Evolutionary conservation across 2,329 filamentous ascomycete genomes (phyloP).

Genomic region (Neurospora sp.): DNA sequence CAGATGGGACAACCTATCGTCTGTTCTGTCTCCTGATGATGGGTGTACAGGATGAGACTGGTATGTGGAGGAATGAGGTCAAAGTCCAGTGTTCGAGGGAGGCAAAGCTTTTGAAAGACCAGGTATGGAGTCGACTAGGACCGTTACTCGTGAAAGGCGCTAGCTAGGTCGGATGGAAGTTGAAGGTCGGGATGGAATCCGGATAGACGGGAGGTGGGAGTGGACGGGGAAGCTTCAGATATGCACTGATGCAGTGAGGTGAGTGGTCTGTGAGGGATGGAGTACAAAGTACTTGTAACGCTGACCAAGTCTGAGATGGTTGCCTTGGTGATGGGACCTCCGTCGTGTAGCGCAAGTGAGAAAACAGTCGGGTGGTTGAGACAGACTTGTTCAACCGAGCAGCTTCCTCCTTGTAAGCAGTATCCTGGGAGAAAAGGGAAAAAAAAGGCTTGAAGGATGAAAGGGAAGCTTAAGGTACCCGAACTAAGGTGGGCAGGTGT

Average conservation of each 20-base stretch:
- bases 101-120: not conserved
- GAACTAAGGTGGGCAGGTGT: not conserved
- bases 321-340: not conserved
- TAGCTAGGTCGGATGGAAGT: not conserved
- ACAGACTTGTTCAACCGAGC: not conserved
- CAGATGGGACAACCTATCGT: not conserved
- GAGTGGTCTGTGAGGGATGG: not conserved
- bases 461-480: not conserved
- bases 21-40: not conserved
- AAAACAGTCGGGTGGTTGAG: not conserved
- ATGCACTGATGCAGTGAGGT: not conserved
- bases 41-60: not conserved
- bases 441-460: not conserved
- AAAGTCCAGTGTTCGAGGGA: not conserved
- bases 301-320: not conserved
- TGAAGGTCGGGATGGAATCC: not conserved
- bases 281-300: not conserved
- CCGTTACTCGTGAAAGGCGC: not conserved
- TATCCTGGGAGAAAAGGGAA: not conserved
- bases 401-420: not conserved
- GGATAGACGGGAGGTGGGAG: not conserved
- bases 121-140: not conserved
- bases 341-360: not conserved
- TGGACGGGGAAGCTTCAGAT: not conserved
- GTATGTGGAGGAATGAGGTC: not conserved